phyloP scores from a whole-genome alignment of 2,329 filamentous ascomycete genomes.

The Zymoseptoria passerinii region DNA sequence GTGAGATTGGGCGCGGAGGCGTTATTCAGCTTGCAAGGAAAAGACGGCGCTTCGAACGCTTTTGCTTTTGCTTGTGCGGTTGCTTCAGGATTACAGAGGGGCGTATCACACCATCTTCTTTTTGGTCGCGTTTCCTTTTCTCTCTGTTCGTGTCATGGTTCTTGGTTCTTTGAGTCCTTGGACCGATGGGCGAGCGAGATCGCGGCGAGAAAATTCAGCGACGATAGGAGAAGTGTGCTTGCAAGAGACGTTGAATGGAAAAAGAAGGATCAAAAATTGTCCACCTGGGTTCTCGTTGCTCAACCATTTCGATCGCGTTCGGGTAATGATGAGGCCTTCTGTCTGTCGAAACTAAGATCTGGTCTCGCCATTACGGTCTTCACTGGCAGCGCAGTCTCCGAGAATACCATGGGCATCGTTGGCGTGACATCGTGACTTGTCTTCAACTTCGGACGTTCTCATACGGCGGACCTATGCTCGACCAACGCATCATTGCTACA shows the following conservation, averaged over 20 bases:
- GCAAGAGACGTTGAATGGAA: no score
- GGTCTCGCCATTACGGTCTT: background rate
- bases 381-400: background rate
- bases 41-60: background rate
- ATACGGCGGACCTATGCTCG: no score
- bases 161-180: background rate
- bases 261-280: no score
- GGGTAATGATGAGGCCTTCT: background rate
- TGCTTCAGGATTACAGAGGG: conserved; percentile 14
- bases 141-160: background rate
- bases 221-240: no score
- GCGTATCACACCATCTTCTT: background rate
- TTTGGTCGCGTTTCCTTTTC: background rate
- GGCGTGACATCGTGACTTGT: background rate
- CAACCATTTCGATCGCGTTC: background rate
- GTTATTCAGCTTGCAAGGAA: conserved; percentile 3
- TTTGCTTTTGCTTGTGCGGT: conserved; percentile 9
- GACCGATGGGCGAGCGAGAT: no score
- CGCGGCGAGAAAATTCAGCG: no score
- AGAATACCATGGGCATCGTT: background rate
- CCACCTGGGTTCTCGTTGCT: no score
- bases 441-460: background rate
- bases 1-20: conserved; percentile 13
- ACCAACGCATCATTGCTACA: no score
- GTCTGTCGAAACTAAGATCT: background rate